Base-by-base conservation (phyloP, 2,329 filamentous ascomycete genomes). In the Metarhizium rileyi region DNA sequence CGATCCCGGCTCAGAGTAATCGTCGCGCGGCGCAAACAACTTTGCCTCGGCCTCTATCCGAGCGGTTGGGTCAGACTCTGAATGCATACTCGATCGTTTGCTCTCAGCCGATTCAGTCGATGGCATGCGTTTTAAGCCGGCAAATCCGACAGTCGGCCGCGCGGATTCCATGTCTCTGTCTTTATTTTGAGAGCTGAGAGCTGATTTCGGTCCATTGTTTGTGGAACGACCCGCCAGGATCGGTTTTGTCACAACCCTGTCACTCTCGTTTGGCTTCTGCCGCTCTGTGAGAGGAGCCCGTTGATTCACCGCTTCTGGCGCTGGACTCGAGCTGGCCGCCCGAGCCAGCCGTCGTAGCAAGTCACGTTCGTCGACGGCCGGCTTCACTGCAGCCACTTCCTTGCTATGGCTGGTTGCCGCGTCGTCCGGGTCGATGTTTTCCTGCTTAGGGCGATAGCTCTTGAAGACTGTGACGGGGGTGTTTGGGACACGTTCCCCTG, bases 41-140 rank as follows among this genome's bases (percentile, higher is more conserved):
- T 71, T 73, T 64, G 74, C 72, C 61, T 81, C 78, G 9, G 69
- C 73, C 56, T 77, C 71, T 46, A 81, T 79, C 42, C 77, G 74
- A 55, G 77, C 76, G 1, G 71, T 75, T 4, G 78, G 77, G 52
- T 81, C 78, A 14, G 64, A 58, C 49, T 80, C 76, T 0, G 77
- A 79, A 51, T 70, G 65, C 57, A 70, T 62, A 59, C 73, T 77
- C 33, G 68, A 70, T 49, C 68, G 66, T 61, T 77, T 78, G 55
- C 72, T 71, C 55, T 67, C 69, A 46, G 65, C 57, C 40, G 75
- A 76, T 44, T 77, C 75, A 25, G 61, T 63, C 2, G 75, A 78
- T 12, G 63, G 58, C 47, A 61, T 64, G 47, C 72, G 68, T 38
- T 61, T 65, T 36, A 78, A 57, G 28, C 70, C 70, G 5, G 64